These are phyloP conservation scores for Eremomyces bilateralis DNA, from an alignment of 495 filamentous ascomycete species.

Conservation along the genomic window DNA sequence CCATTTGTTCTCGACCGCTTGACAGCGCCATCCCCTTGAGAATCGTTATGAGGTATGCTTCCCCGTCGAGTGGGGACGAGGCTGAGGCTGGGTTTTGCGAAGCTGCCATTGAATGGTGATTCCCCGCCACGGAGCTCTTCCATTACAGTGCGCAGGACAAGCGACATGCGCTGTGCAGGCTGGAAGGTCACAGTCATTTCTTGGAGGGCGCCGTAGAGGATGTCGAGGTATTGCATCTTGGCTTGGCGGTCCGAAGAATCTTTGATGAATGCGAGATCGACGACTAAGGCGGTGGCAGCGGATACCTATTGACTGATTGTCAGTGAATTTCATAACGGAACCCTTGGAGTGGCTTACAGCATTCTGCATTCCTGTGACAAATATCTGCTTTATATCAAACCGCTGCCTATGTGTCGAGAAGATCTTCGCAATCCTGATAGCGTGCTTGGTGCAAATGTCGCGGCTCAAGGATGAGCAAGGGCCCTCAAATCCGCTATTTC, in stretches of 20 bases:
- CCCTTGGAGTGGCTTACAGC: constrained; percentile 11
- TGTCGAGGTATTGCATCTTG: constrained; percentile 19
- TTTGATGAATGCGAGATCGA: constrained; percentile 27
- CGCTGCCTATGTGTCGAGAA: constrained; percentile 30
- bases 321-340: background rate
- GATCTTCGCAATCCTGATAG: constrained; percentile 26
- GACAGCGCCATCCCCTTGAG: no score
- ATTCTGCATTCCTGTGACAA: constrained; percentile 26
- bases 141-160: constrained; percentile 16
- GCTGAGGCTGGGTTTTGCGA: constrained; percentile 5
- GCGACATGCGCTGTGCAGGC: constrained; percentile 17
- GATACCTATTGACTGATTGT: constrained; percentile 16
- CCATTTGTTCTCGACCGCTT: no score
- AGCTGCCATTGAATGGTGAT: constrained; percentile 1
- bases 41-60: constrained; percentile 7
- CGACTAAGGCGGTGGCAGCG: constrained; percentile 28
- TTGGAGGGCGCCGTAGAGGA: constrained; percentile 13
- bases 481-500: no score
- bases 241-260: constrained; percentile 16
- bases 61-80: constrained; percentile 14
- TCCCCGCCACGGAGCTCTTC: constrained; percentile 13
- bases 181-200: constrained; percentile 17
- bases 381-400: constrained; percentile 25
- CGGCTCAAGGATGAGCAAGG: constrained; percentile 21
- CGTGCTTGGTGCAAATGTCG: constrained; percentile 29